phyloP scores from a whole-genome alignment of 2,329 filamentous ascomycete species.

The Ceratocystiopsis brevicomis region DNA sequence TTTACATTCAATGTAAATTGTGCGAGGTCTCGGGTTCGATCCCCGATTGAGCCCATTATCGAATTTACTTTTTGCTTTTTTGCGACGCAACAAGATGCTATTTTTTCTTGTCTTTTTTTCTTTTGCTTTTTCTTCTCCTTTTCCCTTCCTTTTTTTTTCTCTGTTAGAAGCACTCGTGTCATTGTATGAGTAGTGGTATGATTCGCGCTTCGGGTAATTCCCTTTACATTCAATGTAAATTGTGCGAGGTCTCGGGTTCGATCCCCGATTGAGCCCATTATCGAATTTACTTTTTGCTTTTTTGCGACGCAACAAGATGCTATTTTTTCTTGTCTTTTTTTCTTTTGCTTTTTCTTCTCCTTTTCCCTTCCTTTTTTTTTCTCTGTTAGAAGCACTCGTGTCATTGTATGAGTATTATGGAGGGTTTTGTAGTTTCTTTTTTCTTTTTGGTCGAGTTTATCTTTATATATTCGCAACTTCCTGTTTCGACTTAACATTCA shows the following conservation, averaged over 20 bases:
- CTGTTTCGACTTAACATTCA: slow-evolving; percentile 2
- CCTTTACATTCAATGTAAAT: slow-evolving; percentile 7
- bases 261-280: slow-evolving; percentile 10
- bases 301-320: not conserved
- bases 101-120: not conserved
- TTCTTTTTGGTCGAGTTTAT: not conserved
- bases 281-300: not conserved
- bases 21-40: slow-evolving; percentile 11
- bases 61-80: not conserved
- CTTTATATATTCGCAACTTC: not conserved
- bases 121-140: not conserved
- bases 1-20: slow-evolving; percentile 8
- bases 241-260: slow-evolving; percentile 11
- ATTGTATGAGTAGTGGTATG: slow-evolving; percentile 11
- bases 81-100: not conserved
- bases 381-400: no score
- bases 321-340: not conserved
- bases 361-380: not conserved
- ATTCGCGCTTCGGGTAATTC: slow-evolving; percentile 10
- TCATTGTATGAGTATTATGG: no score
- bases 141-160: not conserved
- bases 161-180: no score
- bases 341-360: not conserved
- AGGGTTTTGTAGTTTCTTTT: not conserved
- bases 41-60: slow-evolving; percentile 9